These are phyloP conservation scores for Noccaea caerulescens DNA, from an alignment of 345 rosid genomes.

Conservation along the genomic window DNA sequence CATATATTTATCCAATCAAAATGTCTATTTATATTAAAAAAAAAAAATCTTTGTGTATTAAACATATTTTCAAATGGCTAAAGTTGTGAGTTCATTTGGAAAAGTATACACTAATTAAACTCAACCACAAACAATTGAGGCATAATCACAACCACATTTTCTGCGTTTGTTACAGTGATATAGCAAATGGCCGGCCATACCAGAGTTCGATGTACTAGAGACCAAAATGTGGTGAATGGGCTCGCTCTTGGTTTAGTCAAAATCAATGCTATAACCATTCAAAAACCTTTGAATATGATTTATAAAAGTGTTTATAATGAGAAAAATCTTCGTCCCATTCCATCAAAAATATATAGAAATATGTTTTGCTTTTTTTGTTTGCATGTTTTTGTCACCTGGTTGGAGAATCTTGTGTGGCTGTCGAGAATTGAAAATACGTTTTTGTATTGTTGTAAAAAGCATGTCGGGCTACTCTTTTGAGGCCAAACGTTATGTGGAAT, in stretches of 20 bases:
- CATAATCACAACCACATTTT: not conserved
- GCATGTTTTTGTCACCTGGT: slow-evolving; percentile 14
- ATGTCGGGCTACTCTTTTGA: not conserved
- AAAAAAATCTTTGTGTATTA: no score
- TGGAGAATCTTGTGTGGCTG: not conserved
- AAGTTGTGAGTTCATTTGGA: not conserved
- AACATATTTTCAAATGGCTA: not conserved
- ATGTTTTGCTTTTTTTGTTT: not conserved
- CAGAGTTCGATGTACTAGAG: not conserved
- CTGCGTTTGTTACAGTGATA: not conserved
- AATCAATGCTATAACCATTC: not conserved
- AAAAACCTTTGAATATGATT: not conserved
- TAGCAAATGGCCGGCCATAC: not conserved
- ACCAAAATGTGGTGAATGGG: slow-evolving; percentile 1
- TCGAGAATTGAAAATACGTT: not conserved
- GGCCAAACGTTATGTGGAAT: not conserved
- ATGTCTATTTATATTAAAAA: not conserved
- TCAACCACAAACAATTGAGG: not conserved
- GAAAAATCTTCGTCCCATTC: not conserved
- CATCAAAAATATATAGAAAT: not conserved
- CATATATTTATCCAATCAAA: not conserved
- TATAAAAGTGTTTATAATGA: not conserved
- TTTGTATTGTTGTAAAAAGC: not conserved
- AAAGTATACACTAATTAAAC: not conserved
- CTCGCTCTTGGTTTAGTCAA: not conserved